Base-by-base conservation (phyloP, 2,329 filamentous ascomycete genomes). In the Colletotrichum incanum region DNA sequence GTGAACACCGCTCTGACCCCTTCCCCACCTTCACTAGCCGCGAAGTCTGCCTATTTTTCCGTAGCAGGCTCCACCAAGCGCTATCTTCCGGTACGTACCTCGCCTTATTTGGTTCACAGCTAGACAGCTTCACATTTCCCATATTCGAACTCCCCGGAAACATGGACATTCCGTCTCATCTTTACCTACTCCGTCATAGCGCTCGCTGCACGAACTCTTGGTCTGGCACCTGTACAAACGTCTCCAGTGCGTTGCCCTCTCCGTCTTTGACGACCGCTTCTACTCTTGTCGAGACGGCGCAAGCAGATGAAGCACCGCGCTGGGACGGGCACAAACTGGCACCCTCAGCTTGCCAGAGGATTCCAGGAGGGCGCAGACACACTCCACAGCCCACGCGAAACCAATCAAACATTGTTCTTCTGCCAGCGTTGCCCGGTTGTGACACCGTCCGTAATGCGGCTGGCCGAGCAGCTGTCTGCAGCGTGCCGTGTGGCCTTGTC, bases 381-480 rank as follows among this genome's bases (percentile, higher is more conserved):
- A 12, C 41, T 14, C 59, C 49, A 34, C 45, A 67, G 56, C 34
- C 55, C 58, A 64, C 45, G 58, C 65, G 59, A 54, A 41, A 59
- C 16, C 52, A 34, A 69, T 59, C 65, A 69, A 72, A 64, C 65
- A 63, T 28, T 45, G 8, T 9, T n/a, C 18, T 23, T 11, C 26
- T 65, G 34, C 39, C 54, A 60, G 20, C 58, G 43, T 50, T 14
- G 28, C 37, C 37, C 8, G 31, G 20, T 18, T 54, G 45, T 59
- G n/a, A 37, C 28, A 43, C 60, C 37, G 43, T 50, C 34, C 43
- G 18, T 52, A 16, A 68, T 71, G 70, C 65, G 54, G 65, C 70
- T 69, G 59, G 39, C 70, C 52, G 65, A 69, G 59, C 20, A 69
- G 52, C 65, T 65, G 52, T 45, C 65, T 69, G 69, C 65, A 23